Evolutionary conservation across 441 rosid species (phyloP), one percentile per base, ranked within the genome.

Genomic region (Populus trichocarpa): DNA sequence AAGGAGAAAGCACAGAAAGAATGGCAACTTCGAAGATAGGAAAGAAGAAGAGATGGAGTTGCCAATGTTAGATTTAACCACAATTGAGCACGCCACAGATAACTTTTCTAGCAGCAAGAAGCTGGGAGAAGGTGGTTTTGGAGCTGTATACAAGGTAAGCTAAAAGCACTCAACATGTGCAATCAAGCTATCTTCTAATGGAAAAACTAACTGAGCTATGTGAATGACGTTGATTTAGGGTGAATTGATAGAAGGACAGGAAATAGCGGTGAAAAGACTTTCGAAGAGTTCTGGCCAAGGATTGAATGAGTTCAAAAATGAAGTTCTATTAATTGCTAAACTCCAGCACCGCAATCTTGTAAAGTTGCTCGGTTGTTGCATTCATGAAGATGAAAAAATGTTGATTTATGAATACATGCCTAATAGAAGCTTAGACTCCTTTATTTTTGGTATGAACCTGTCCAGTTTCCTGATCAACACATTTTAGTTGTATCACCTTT

Each of bases 321-420:
- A 89, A 81, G 84, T 88, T 28, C 77, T 12, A n/a, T 67, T 89
- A 73, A 84, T 88, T 40, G 87, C 90, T 9, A 85, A 76, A 80
- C 89, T 89, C 38, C 90, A 86, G 61, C 90, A 89, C 33, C 78
- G 87, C 30, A 89, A 89, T 77, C 90, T 89, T 6, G 90, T 88
- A 12, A 84, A 79, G 22, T 81, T 88, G 63, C 76, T 89, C 1
- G 87, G 91, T 46, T 89, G 84, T 25, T 87, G 89, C 59, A 2
- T 83, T 32, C 84, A 82, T 5, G 72, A 14, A 80, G 87, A 85
- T 4, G 89, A 88, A 76, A 87, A 80, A 79, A 81, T 88, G 70
- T 78, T 88, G 25, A 76, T 87, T 57, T 88, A 85, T 33, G 89
- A 88, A 72, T 87, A 80, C 78, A 82, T 87, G 90, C 82, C 81